phyloP scores from a whole-genome alignment of 2,329 filamentous ascomycete genomes.

The Thelonectria rubi region DNA sequence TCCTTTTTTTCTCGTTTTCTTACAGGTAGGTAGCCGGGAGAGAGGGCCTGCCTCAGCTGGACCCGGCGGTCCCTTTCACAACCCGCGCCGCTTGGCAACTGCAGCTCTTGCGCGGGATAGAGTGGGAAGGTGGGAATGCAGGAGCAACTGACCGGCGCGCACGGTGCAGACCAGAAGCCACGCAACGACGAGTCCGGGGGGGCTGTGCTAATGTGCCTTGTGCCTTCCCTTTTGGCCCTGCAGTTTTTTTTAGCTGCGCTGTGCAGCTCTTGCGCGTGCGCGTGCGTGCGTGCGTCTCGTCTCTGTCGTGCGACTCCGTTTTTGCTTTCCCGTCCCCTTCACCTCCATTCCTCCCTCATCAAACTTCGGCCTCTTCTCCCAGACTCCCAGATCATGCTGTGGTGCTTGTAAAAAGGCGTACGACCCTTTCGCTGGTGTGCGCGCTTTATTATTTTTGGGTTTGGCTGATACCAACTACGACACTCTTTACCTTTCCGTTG shows the following conservation, averaged over 20 bases:
- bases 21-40: too few relatives aligned
- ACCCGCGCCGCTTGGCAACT: slow-evolving; percentile 2
- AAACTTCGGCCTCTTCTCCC: slow-evolving; percentile 22
- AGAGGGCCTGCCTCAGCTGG: background rate
- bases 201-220: slow-evolving; percentile 16
- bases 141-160: slow-evolving; percentile 19
- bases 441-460: slow-evolving; percentile 3
- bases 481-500: slow-evolving; percentile 8
- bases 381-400: slow-evolving; percentile 20
- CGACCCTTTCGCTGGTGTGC: slow-evolving; percentile 25
- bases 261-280: background rate
- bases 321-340: slow-evolving; percentile 14
- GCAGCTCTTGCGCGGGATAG: background rate
- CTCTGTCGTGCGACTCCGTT: slow-evolving; percentile 24
- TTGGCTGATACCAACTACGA: slow-evolving; percentile 1
- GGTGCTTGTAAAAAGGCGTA: slow-evolving; percentile 20
- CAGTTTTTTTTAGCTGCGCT: background rate
- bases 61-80: too few relatives aligned
- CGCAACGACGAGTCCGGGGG: slow-evolving; percentile 10
- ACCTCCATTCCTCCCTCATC: slow-evolving; percentile 12
- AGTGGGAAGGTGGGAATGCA: slow-evolving; percentile 16
- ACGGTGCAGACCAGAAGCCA: slow-evolving; percentile 17
- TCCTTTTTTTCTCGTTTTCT: background rate
- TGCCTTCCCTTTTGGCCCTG: too few relatives aligned
- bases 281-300: slow-evolving; percentile 4